These are phyloP conservation scores for Lumnitzera littorea DNA, from an alignment of 345 rosid species.

Conservation along the genomic window DNA sequence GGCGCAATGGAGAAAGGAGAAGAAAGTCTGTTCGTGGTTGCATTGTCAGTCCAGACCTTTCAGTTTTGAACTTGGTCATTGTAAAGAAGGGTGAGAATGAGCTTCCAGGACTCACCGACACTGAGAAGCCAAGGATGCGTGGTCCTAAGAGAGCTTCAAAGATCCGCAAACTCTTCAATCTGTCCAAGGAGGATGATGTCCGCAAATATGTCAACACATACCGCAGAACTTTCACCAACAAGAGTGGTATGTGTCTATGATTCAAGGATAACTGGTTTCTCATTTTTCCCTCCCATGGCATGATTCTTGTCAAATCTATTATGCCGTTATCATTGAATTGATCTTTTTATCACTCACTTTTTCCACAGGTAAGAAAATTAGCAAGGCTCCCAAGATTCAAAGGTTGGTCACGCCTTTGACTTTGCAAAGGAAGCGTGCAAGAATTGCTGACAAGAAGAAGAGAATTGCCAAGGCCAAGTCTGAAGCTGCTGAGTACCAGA, in stretches of 20 bases:
- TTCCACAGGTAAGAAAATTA: constrained; percentile 41
- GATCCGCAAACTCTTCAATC: constrained; percentile 70
- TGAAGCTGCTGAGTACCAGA: constrained; percentile 55
- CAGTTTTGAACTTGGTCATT: constrained; percentile 71
- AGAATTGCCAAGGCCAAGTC: constrained; percentile 52
- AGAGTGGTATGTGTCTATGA: constrained; percentile 28
- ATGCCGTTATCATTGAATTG: neutral
- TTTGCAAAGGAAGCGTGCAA: constrained; percentile 47
- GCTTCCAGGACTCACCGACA: constrained; percentile 69
- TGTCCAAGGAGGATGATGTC: constrained; percentile 73
- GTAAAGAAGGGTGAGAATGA: constrained; percentile 77
- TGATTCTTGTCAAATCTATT: too few relatives aligned
- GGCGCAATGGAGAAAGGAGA: constrained; percentile 70
- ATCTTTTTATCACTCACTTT: neutral
- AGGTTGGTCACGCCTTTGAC: constrained; percentile 58
- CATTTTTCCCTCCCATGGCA: neutral
- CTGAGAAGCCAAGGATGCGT: constrained; percentile 73
- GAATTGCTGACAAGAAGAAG: constrained; percentile 46
- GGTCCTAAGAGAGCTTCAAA: constrained; percentile 84
- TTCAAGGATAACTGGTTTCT: neutral
- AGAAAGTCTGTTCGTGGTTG: constrained; percentile 92
- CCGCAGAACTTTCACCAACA: constrained; percentile 66
- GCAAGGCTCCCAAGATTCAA: constrained; percentile 60
- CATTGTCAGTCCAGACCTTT: constrained; percentile 73
- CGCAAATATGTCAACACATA: constrained; percentile 76